phyloP scores from a whole-genome alignment of 192 early-diverging fungal species.

The Gaertneriomyces sp. region DNA sequence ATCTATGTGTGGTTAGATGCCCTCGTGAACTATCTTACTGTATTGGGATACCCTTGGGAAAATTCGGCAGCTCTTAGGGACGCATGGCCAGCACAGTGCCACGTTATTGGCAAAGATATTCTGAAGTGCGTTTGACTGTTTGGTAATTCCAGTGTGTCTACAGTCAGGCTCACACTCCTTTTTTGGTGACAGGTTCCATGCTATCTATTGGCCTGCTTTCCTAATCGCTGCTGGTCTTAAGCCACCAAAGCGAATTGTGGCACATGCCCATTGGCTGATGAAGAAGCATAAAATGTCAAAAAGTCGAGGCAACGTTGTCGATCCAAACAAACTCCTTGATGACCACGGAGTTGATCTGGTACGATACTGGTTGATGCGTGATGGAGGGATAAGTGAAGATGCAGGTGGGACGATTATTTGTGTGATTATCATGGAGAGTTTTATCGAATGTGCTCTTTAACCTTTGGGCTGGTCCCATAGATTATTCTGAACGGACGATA shows the following conservation, averaged over 20 bases:
- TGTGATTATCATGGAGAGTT: conserved; percentile 7
- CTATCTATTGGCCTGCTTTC: conserved; percentile 96
- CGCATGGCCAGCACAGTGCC: conserved; percentile 67
- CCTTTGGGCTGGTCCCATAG: background rate
- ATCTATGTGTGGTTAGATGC: conserved; percentile 99
- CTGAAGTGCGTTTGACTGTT: conserved; percentile 46
- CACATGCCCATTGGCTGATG: conserved; percentile 95
- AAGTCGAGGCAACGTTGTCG: conserved; percentile 85
- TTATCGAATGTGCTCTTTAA: background rate
- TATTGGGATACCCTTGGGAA: conserved; percentile 77
- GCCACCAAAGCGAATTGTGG: conserved; percentile 75
- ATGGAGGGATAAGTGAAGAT: conserved; percentile 86
- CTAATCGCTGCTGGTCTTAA: conserved; percentile 81
- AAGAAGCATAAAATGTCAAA: conserved; percentile 93
- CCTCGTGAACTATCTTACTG: conserved; percentile 86
- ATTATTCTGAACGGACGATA: conserved; percentile 67
- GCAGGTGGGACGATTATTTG: conserved; percentile 35
- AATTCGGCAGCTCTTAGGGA: conserved; percentile 31
- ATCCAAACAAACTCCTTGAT: conserved; percentile 70
- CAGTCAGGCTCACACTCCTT: background rate
- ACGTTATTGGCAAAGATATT: conserved; percentile 96
- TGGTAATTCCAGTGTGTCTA: background rate
- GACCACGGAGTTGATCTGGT: conserved; percentile 81
- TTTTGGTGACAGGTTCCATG: conserved; percentile 71
- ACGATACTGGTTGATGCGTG: conserved; percentile 85